Evolutionary conservation across 2,329 filamentous ascomycete species (phyloP).

Genomic region (Scedosporium minutisporum): DNA sequence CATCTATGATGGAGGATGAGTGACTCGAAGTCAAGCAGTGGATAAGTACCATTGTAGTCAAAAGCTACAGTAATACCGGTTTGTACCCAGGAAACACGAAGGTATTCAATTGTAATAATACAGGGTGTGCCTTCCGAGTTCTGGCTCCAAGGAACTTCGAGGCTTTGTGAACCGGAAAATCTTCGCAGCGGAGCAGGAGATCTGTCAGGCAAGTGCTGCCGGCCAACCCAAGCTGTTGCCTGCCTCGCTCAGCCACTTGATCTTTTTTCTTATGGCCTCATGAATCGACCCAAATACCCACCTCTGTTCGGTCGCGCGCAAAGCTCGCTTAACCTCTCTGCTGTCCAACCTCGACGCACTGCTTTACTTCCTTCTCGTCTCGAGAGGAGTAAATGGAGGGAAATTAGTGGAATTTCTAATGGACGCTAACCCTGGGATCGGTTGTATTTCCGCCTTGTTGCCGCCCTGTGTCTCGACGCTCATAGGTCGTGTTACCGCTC

Average conservation of each 20-base stretch:
- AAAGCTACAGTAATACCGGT: too few species aligned
- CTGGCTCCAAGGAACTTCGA: not conserved
- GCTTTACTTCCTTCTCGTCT: not conserved
- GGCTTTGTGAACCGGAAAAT: not conserved
- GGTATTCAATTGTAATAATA: too few species aligned
- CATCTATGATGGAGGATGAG: too few species aligned
- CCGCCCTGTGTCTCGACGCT: not conserved
- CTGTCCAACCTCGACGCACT: not conserved
- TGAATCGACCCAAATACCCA: not conserved
- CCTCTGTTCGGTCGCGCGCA: not conserved
- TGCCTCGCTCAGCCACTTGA: not conserved
- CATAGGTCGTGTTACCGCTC: constrained; percentile 6
- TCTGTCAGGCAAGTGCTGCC: too few species aligned
- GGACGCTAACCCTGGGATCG: not conserved
- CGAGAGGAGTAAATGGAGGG: not conserved
- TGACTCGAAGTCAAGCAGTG: too few species aligned
- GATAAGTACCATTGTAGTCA: too few species aligned
- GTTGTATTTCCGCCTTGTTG: not conserved
- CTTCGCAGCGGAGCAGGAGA: not conserved
- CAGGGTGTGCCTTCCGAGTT: too few species aligned
- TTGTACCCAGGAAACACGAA: too few species aligned
- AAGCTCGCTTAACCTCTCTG: not conserved
- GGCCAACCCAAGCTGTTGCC: not conserved
- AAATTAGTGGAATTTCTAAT: not conserved
- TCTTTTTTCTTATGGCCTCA: not conserved